Conservation (phyloP, 495 filamentous ascomycete species). For the Diplogelasinospora grovesii region DNA sequence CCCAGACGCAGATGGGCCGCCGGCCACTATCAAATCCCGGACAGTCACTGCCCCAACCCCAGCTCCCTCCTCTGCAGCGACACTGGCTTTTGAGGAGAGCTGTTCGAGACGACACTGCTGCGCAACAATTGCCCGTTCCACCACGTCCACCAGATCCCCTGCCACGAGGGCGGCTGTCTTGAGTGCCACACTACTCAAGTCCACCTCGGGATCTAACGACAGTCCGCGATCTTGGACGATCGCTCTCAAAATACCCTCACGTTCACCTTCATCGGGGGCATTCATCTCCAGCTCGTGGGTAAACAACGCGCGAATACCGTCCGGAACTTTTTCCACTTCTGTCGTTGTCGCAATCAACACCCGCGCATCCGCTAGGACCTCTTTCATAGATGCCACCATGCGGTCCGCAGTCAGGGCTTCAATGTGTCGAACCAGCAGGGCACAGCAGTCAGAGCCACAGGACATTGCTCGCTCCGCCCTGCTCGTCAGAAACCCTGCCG, state of each 20-base stretch:
- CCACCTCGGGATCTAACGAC: constrained; percentile 68
- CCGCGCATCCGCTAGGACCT: constrained; percentile 63
- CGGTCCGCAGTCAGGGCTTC: constrained; percentile 87
- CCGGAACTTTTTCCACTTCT: constrained; percentile 87
- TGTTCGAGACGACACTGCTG: constrained; percentile 63
- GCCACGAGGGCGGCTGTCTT: constrained; percentile 96
- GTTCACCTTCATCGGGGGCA: constrained; percentile 87
- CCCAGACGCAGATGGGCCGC: constrained; percentile 69
- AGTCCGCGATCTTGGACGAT: constrained; percentile 71
- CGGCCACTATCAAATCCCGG: constrained; percentile 81
- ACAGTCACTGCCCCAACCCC: constrained; percentile 44
- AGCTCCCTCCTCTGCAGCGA: constrained; percentile 8
- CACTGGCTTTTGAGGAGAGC: constrained; percentile 44
- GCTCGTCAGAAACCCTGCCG: constrained; percentile 79
- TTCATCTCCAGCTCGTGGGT: constrained; percentile 92
- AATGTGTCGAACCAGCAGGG: constrained; percentile 78
- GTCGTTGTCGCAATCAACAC: constrained; percentile 90
- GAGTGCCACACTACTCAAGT: constrained; percentile 73
- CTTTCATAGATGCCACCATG: constrained; percentile 75
- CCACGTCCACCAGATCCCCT: constrained; percentile 88
- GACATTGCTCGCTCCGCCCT: constrained; percentile 81
- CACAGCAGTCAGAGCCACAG: constrained; percentile 76
- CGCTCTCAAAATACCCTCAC: constrained; percentile 75
- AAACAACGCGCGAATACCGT: constrained; percentile 83
- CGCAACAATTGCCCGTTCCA: constrained; percentile 78